phyloP scores from a whole-genome alignment of 305 asterid species.

The Fraxinus velutina region DNA sequence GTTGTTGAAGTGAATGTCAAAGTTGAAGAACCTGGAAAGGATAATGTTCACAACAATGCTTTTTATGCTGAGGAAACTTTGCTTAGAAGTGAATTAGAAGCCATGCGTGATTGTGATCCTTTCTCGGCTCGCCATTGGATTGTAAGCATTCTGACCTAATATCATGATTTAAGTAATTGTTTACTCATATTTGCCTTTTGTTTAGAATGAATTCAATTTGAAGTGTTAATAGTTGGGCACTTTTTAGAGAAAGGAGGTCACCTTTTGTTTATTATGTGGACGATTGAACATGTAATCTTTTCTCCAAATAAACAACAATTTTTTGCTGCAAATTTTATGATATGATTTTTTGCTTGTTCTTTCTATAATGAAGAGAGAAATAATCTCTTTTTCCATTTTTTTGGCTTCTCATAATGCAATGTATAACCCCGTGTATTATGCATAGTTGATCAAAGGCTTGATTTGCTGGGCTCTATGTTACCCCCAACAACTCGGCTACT shows the following conservation, averaged over 20 bases:
- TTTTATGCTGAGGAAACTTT: slow-evolving; percentile 87
- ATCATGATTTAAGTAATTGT: not conserved
- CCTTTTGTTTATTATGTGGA: not conserved
- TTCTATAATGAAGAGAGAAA: not conserved
- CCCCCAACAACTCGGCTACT: not conserved
- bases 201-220: not conserved
- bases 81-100: slow-evolving; percentile 79
- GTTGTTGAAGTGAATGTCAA: slow-evolving; percentile 87
- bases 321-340: slow-evolving; percentile 2
- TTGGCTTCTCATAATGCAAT: not conserved
- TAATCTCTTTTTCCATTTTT: not conserved
- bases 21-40: slow-evolving; percentile 85
- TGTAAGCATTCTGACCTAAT: slow-evolving; percentile 47
- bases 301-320: not conserved
- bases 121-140: slow-evolving; percentile 92
- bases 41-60: slow-evolving; percentile 84
- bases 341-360: slow-evolving; percentile 1
- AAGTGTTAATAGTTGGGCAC: not conserved
- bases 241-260: not conserved
- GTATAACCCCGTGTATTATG: not conserved
- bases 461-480: not conserved
- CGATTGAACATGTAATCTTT: not conserved
- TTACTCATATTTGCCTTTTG: not conserved
- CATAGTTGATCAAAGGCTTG: not conserved
- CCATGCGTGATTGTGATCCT: slow-evolving; percentile 90